Percentiles rank a stretch among this genome's conserved stretches.
These are phyloP conservation scores for Kwoniella pini DNA, from an alignment of 768 basidiomycete genomes.

Conservation along the genomic window DNA sequence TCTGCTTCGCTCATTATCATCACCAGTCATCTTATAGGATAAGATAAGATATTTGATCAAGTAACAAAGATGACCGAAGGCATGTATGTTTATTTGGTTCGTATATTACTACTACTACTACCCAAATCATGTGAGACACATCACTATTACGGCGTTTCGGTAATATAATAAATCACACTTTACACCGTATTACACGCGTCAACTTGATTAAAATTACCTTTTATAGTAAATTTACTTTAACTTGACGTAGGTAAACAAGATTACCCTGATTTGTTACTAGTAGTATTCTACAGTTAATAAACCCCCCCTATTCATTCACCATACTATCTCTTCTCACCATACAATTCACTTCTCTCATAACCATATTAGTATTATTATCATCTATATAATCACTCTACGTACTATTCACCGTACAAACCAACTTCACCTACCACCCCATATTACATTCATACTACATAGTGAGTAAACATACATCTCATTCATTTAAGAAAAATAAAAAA, in stretches of 20 bases:
- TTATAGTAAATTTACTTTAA: not conserved
- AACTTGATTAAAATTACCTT: not conserved
- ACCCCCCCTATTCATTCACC: conserved; percentile 7
- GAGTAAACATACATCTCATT: conserved; percentile 11
- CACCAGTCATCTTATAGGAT: no score
- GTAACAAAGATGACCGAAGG: no score
- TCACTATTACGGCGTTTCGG: conserved; percentile 9
- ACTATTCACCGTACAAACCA: conserved; percentile 1
- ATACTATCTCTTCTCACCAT: conserved; percentile 13
- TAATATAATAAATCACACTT: conserved; percentile 3
- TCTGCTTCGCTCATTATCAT: no score
- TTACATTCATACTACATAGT: conserved; percentile 7
- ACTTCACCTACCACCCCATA: not conserved
- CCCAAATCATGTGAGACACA: conserved; percentile 6
- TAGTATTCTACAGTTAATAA: not conserved
- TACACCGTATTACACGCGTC: conserved; percentile 2
- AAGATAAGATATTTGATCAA: no score
- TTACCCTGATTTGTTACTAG: not conserved
- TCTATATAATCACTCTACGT: not conserved
- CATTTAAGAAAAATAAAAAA: conserved; percentile 6
- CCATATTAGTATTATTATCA: conserved; percentile 5
- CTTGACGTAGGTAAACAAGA: not conserved
- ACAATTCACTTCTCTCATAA: conserved; percentile 5
- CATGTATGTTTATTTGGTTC: no score
- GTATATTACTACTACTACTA: no score